These are phyloP conservation scores for Fusarium pseudoanthophilum DNA, from an alignment of 2,329 filamentous ascomycete species.

Conservation along the genomic window DNA sequence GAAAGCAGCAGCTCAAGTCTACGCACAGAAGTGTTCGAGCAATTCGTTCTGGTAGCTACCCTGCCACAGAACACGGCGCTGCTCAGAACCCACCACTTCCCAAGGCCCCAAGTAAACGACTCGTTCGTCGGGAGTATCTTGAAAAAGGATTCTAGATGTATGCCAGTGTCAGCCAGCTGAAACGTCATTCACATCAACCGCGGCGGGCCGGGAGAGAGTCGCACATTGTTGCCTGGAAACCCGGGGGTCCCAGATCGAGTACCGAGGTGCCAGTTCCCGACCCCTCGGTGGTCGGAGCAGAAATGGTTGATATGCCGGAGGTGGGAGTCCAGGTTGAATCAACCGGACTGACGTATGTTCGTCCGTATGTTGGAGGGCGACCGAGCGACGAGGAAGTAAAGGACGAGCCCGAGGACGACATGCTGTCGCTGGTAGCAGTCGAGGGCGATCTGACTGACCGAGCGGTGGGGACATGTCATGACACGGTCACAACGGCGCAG, in stretches of 20 bases:
- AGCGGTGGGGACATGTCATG: constrained; percentile 47
- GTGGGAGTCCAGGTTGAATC: constrained; percentile 60
- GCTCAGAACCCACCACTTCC: constrained; percentile 60
- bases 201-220: constrained; percentile 5
- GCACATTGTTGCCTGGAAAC: constrained; percentile 66
- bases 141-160: constrained; percentile 59
- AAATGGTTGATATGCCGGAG: constrained; percentile 57
- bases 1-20: neutral
- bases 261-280: constrained; percentile 54
- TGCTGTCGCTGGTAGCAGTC: constrained; percentile 47
- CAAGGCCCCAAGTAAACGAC: constrained; percentile 65
- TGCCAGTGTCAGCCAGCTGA: constrained; percentile 35
- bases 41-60: constrained; percentile 64
- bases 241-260: constrained; percentile 63
- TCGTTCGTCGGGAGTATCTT: constrained; percentile 59
- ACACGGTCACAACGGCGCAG: constrained; percentile 42
- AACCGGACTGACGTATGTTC: constrained; percentile 55
- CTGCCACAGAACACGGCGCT: constrained; percentile 63
- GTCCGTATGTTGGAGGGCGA: constrained; percentile 55
- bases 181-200: constrained; percentile 11
- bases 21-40: constrained; percentile 62
- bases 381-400: constrained; percentile 59
- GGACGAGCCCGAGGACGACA: constrained; percentile 62
- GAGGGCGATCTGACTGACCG: constrained; percentile 45
- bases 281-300: constrained; percentile 53